Conservation (phyloP, 805 yeast species). For the Cyberlindnera misumaiensis region DNA sequence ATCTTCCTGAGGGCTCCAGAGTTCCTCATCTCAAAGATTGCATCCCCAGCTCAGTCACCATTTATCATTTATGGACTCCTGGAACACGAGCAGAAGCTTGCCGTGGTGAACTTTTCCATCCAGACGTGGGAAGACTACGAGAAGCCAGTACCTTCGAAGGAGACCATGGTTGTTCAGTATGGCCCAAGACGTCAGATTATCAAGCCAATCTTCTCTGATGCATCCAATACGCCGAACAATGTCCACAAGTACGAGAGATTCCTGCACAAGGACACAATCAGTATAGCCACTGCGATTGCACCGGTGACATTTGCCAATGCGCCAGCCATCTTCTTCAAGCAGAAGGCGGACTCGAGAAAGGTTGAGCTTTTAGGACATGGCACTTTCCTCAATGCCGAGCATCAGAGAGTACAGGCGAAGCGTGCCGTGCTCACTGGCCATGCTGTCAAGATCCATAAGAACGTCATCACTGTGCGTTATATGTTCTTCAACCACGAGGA, state of each 20-base stretch:
- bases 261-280: slow-evolving; percentile 66
- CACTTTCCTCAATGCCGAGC: slow-evolving; percentile 80
- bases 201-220: slow-evolving; percentile 77
- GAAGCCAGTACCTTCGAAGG: slow-evolving; percentile 79
- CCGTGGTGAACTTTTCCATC: slow-evolving; percentile 75
- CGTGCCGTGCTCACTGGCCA: slow-evolving; percentile 88
- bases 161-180: slow-evolving; percentile 76
- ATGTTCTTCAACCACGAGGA: slow-evolving; percentile 95
- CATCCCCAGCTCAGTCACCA: slow-evolving; percentile 39
- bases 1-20: slow-evolving; percentile 55
- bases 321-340: slow-evolving; percentile 79
- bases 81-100: slow-evolving; percentile 79
- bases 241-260: slow-evolving; percentile 84
- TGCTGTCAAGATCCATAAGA: slow-evolving; percentile 91
- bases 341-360: slow-evolving; percentile 38
- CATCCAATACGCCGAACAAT: slow-evolving; percentile 69
- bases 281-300: slow-evolving; percentile 80
- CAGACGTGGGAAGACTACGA: slow-evolving; percentile 88
- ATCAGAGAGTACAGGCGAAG: slow-evolving; percentile 78
- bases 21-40: slow-evolving; percentile 35
- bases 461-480: slow-evolving; percentile 85
- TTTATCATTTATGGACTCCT: slow-evolving; percentile 68
- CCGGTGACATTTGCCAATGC: slow-evolving; percentile 81
- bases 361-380: slow-evolving; percentile 83
- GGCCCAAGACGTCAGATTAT: slow-evolving; percentile 87